phyloP scores from a whole-genome alignment of 441 rosid species.

The Croton laevigatus region DNA sequence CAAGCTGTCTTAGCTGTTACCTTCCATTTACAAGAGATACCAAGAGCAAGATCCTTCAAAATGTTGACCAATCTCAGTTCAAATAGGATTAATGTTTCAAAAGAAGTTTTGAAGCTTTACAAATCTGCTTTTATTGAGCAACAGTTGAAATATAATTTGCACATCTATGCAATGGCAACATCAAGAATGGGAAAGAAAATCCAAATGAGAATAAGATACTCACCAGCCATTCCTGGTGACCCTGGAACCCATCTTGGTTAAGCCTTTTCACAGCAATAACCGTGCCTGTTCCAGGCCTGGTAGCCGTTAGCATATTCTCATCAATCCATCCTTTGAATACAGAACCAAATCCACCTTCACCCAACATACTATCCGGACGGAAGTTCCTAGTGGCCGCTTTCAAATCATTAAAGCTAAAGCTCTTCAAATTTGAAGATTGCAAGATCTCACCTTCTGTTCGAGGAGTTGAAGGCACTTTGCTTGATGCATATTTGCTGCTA shows the following conservation, averaged over 20 bases:
- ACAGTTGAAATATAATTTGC: neutral
- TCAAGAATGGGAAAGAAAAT: neutral
- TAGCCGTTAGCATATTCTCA: slow-evolving; percentile 55
- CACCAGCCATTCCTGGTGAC: slow-evolving; percentile 98
- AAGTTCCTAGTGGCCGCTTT: slow-evolving; percentile 85
- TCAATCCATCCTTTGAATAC: slow-evolving; percentile 96
- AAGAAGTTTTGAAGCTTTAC: neutral
- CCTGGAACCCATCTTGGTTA: slow-evolving; percentile 77
- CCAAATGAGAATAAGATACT: slow-evolving; percentile 23
- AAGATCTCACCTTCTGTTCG: slow-evolving; percentile 82
- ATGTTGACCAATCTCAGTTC: neutral
- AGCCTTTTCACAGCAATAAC: slow-evolving; percentile 83
- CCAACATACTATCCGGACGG: slow-evolving; percentile 81
- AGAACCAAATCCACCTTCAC: slow-evolving; percentile 97
- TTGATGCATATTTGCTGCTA: slow-evolving; percentile 56
- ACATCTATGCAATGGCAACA: neutral
- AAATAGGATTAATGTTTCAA: neutral
- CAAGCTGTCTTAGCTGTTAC: slow-evolving; percentile 1
- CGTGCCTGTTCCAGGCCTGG: slow-evolving; percentile 69
- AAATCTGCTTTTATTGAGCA: neutral
- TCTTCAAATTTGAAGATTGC: slow-evolving; percentile 62
- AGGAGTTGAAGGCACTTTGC: slow-evolving; percentile 47
- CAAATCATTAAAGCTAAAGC: slow-evolving; percentile 56
- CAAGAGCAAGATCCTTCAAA: neutral
- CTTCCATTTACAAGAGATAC: neutral